Evolutionary conservation across 176 grass and related monocot genomes (phyloP).

Genomic region (Eleusine coracana): DNA sequence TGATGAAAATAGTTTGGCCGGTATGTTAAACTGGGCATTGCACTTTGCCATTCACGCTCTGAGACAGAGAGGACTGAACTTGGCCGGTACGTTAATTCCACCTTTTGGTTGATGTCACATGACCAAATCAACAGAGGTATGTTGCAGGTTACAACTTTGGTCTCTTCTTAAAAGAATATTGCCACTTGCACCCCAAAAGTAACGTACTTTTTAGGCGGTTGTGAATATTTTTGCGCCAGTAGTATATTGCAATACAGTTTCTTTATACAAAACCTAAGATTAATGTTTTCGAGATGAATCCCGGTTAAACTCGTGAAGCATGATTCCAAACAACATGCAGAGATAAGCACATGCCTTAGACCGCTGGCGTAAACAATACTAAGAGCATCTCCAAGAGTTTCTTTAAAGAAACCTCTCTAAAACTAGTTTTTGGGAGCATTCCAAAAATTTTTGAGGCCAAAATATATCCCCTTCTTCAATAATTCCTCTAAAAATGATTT

Average conservation of each 20-base stretch:
- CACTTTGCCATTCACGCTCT: background rate
- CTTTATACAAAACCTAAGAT: background rate
- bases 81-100: background rate
- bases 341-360: background rate
- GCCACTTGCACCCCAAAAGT: background rate
- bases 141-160: background rate
- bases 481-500: too few relatives aligned
- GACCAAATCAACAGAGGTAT: background rate
- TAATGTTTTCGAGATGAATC: conserved; percentile 10
- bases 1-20: background rate
- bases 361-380: background rate
- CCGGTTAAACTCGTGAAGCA: background rate
- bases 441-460: too few relatives aligned
- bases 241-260: background rate
- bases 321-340: background rate
- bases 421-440: too few relatives aligned
- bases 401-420: too few relatives aligned
- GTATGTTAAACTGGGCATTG: background rate
- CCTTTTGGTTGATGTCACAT: background rate
- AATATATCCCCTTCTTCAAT: too few relatives aligned
- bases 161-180: background rate
- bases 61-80: background rate
- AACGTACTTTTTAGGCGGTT: background rate
- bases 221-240: background rate
- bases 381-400: too few relatives aligned